phyloP scores from a whole-genome alignment of 1,284 basidiomycete genomes.

The Boletus nobilissimus region DNA sequence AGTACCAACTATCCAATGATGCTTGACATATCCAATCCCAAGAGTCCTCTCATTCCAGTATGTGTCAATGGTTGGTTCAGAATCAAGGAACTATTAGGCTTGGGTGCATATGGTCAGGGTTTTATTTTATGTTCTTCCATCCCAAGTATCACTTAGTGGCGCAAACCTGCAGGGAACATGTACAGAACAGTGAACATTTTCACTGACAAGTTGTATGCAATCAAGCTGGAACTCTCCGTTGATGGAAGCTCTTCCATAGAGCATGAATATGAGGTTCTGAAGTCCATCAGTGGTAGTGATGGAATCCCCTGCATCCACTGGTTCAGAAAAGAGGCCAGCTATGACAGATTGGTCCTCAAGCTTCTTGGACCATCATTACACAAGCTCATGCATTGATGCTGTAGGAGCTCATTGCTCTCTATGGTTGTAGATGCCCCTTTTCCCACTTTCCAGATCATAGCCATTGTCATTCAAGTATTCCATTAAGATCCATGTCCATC shows the following conservation, averaged over 20 bases:
- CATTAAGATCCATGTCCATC: too few species aligned
- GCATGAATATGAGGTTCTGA: not conserved
- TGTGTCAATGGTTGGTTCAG: too few species aligned
- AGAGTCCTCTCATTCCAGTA: too few species aligned
- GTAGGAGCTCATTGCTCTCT: not conserved
- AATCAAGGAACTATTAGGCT: too few species aligned
- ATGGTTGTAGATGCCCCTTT: too few species aligned
- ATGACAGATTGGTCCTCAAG: not conserved
- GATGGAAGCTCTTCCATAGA: not conserved
- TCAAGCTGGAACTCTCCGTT: not conserved
- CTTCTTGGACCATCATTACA: not conserved
- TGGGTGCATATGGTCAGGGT: too few species aligned
- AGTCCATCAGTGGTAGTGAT: not conserved
- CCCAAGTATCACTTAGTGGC: not conserved
- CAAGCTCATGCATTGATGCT: not conserved
- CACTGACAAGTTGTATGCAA: not conserved
- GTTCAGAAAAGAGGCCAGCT: not conserved
- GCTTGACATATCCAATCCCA: too few species aligned
- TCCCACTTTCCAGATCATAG: not conserved
- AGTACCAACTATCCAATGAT: too few species aligned
- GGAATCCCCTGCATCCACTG: not conserved
- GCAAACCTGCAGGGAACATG: not conserved
- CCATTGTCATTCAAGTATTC: too few species aligned
- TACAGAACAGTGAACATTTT: not conserved
- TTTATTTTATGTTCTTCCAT: too few species aligned